These are phyloP conservation scores for Spongispora temasekensis DNA, from an alignment of 1,284 basidiomycete genomes.

Conservation along the genomic window DNA sequence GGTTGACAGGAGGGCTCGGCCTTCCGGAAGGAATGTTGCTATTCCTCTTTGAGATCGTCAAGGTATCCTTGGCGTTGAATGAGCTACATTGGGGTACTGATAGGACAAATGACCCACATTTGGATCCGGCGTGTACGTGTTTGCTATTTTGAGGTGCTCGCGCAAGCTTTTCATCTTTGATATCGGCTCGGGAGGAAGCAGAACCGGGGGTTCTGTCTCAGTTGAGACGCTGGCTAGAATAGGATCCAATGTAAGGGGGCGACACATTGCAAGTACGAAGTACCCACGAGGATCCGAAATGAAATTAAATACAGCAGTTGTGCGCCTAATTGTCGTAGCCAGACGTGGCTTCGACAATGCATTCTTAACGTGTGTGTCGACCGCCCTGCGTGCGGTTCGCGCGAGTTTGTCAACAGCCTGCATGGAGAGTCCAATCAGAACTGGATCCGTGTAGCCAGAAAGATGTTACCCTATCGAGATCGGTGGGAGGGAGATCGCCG, in stretches of 20 bases:
- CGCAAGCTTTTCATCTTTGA: constrained; percentile 16
- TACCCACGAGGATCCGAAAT: constrained; percentile 60
- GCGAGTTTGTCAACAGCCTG: constrained; percentile 70
- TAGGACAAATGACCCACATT: constrained; percentile 18
- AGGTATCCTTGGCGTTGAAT: constrained; percentile 19
- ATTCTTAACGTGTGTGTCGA: constrained; percentile 72
- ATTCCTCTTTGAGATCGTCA: constrained; percentile 7
- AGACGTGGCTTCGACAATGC: constrained; percentile 65
- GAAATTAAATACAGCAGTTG: constrained; percentile 70
- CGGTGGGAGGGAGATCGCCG: constrained; percentile 51
- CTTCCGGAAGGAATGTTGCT: constrained; percentile 4
- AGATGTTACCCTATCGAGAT: constrained; percentile 64
- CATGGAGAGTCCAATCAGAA: constrained; percentile 5
- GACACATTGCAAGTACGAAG: background rate
- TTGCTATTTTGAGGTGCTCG: constrained; percentile 10
- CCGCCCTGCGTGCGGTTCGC: constrained; percentile 60
- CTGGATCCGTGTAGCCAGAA: constrained; percentile 3
- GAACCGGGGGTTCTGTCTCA: constrained; percentile 40
- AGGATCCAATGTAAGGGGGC: constrained; percentile 13
- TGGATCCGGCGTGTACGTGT: constrained; percentile 6
- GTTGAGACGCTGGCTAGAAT: constrained; percentile 46
- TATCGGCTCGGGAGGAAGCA: constrained; percentile 27
- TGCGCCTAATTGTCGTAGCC: constrained; percentile 63
- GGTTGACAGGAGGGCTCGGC: constrained; percentile 18
- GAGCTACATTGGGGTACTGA: constrained; percentile 6